Conservation (phyloP, 2,329 filamentous ascomycete species). For the Ophiostoma quercus region DNA sequence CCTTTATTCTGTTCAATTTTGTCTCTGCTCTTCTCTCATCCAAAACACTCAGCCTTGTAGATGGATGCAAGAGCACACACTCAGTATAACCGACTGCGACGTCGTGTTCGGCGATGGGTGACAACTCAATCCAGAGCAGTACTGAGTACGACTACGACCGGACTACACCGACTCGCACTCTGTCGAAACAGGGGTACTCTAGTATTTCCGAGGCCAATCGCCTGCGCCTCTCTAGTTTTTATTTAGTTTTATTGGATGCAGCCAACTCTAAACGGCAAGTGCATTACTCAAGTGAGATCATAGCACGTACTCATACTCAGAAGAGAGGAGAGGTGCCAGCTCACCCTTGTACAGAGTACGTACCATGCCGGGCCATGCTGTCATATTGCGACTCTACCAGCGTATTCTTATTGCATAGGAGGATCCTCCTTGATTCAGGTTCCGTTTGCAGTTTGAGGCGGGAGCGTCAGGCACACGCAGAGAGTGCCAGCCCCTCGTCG, state of each 20-base stretch:
- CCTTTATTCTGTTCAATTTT: not conserved
- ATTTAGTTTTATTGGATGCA: not conserved
- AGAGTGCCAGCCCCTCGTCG: not conserved
- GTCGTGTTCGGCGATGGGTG: not conserved
- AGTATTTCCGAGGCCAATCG: not conserved
- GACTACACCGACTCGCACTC: not conserved
- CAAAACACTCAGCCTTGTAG: not conserved
- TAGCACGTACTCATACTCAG: too few species aligned
- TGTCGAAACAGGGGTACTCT: not conserved
- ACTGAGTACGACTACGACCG: not conserved
- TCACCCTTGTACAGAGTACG: too few species aligned
- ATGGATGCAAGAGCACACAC: not conserved
- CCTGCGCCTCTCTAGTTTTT: not conserved
- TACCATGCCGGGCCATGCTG: too few species aligned
- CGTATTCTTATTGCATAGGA: not conserved
- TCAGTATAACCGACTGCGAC: not conserved
- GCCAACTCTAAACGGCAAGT: not conserved
- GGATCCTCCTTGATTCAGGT: conserved; percentile 3
- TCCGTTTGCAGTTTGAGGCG: not conserved
- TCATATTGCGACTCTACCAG: too few species aligned
- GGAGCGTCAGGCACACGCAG: not conserved
- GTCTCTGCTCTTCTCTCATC: not conserved
- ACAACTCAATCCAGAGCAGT: too few species aligned
- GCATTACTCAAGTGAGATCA: conserved; percentile 8
- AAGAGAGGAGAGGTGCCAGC: too few species aligned